Base-by-base conservation (phyloP, 345 rosid genomes). In the Populus pruinosa region DNA sequence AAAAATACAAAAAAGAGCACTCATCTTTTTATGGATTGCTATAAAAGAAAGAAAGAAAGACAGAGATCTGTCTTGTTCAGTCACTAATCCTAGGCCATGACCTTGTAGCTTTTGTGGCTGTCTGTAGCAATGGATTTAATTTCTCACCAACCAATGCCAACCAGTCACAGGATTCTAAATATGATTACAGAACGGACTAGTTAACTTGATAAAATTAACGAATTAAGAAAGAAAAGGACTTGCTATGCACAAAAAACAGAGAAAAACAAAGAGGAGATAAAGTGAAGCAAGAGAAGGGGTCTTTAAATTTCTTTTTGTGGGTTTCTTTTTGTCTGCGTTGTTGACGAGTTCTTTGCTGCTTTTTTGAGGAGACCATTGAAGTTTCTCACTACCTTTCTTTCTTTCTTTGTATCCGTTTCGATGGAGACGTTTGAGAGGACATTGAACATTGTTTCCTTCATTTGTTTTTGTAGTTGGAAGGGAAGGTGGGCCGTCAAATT, bases 61-160 rank as follows among this genome's bases (percentile, higher is more conserved):
- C 49, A n/a, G 70, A 27, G 43, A 76, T 56, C 53, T 73, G 74
- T 72, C 74, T 67, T 68, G 71, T 76, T 85, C 72, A 77, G 80
- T 77, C 79, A 72, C 83, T 78, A 29, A 38, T 59, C 31, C 36
- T 73, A 71, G 67, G n/a, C 64, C 27, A 59, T 23, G 64, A 59
- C 16, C 63, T 20, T 20, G 23, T 7, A 53, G 59, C 59, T 53
- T 71, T 78, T 61, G 44, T 75, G 61, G 18, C 53, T 62, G 69
- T 21, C 7, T 47, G 31, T 10, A 23, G 78, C 10, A 43, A 70
- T 73, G 86, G 86, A 84, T 88, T 89, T 86, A 89, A 41, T 83
- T 88, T 69, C 78, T 50, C 86, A 86, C 86, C 89, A 81, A 86
- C 87, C 85, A 56, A 56, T 33, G 55, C 78, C 36, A 29, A 4